Percentiles rank a stretch among this genome's conserved stretches.
Conservation (phyloP, 1,284 basidiomycete species). For the Moesziomyces sp. region DNA sequence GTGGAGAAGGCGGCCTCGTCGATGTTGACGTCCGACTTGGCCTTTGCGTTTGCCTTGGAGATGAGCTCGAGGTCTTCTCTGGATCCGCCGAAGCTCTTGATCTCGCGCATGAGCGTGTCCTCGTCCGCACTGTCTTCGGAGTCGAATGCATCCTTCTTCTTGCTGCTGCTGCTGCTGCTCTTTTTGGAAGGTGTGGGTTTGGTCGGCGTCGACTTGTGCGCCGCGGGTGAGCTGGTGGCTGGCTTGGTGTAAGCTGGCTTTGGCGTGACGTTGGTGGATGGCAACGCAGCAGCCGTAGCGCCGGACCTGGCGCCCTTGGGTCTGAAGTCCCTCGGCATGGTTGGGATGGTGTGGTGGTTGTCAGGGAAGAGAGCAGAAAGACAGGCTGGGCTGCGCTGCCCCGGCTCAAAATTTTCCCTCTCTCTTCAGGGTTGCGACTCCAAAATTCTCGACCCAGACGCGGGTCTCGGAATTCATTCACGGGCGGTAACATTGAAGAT, state of each 20-base stretch:
- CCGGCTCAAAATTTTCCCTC: constrained; percentile 20
- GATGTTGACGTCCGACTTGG: constrained; percentile 27
- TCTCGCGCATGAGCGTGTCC: constrained; percentile 42
- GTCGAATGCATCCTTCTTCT: constrained; percentile 31
- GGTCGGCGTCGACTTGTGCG: constrained; percentile 21
- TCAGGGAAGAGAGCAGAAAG: not conserved
- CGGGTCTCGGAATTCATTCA: constrained; percentile 5
- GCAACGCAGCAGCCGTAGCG: too few species aligned
- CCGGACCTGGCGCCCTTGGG: constrained; percentile 42
- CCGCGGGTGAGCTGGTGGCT: constrained; percentile 4
- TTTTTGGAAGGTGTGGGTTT: constrained; percentile 19
- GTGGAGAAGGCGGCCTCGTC: constrained; percentile 40
- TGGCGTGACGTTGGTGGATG: not conserved
- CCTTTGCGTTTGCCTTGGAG: constrained; percentile 33
- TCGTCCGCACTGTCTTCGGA: constrained; percentile 47
- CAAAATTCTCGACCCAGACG: not conserved
- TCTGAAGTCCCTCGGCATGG: constrained; percentile 56
- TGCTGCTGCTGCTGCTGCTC: constrained; percentile 4
- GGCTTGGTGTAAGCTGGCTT: constrained; percentile 1
- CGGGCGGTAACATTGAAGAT: not conserved
- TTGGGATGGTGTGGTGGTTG: constrained; percentile 2
- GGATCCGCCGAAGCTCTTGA: constrained; percentile 45
- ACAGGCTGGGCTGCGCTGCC: too few species aligned
- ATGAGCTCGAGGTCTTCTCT: constrained; percentile 43
- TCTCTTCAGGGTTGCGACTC: not conserved